Percentiles rank a stretch among this genome's conserved stretches.
Conservation (phyloP, 495 filamentous ascomycete genomes). For the Xylaria grammica region DNA sequence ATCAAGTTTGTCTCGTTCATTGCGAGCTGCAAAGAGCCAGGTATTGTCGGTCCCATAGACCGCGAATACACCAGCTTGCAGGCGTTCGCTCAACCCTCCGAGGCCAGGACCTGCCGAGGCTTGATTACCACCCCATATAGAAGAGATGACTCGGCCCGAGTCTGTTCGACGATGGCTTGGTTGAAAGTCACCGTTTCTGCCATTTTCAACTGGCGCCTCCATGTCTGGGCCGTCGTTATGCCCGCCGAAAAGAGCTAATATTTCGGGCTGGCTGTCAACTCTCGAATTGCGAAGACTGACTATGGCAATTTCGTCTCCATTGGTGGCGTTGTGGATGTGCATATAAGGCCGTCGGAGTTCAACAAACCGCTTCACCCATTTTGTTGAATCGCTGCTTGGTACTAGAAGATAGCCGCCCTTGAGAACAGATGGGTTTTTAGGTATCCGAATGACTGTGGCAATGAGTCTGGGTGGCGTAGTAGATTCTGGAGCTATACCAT, state of each 20-base stretch:
- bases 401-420: constrained; percentile 85
- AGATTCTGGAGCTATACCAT: constrained; percentile 58
- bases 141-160: constrained; percentile 37
- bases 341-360: constrained; percentile 93
- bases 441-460: constrained; percentile 70
- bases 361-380: constrained; percentile 90
- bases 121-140: constrained; percentile 40
- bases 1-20: constrained; percentile 87
- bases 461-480: constrained; percentile 59
- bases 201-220: constrained; percentile 23
- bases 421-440: constrained; percentile 74
- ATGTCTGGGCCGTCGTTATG: constrained; percentile 37
- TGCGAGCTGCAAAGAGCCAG: constrained; percentile 88
- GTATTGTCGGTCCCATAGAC: constrained; percentile 92
- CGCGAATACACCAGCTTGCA: constrained; percentile 80
- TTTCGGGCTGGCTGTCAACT: constrained; percentile 86
- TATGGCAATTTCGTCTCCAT: constrained; percentile 87
- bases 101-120: constrained; percentile 38
- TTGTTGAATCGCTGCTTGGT: constrained; percentile 72
- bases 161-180: constrained; percentile 39
- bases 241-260: constrained; percentile 73
- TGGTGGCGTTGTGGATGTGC: constrained; percentile 80
- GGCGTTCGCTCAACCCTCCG: constrained; percentile 53
- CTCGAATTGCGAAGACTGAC: constrained; percentile 84
- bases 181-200: constrained; percentile 26